Base-by-base conservation (phyloP, 2,329 filamentous ascomycete species). In the Aureobasidium mangrovei region DNA sequence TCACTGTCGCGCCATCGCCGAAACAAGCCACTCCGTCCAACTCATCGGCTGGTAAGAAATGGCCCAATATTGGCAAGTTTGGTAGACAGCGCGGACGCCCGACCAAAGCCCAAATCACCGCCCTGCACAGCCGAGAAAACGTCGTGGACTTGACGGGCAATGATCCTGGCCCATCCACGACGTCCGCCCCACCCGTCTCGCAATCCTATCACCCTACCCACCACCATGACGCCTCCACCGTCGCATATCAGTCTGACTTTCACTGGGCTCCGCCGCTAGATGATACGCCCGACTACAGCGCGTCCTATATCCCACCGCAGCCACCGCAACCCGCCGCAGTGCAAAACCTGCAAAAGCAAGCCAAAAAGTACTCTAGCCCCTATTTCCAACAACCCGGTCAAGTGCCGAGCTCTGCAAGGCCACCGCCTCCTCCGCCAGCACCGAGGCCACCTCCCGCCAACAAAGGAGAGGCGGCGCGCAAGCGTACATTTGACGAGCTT, bases 391-490 rank as follows among this genome's bases (percentile, higher is more conserved):
- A 12, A 36, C 26, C 12, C 9, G 32, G 26, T 10, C 54, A 56
- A 43, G 26, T 33, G 2, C 10, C 53, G 18, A 57, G 56, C 18
- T 42, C 33, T 28, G 56, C 59, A 36, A 56, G 51, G 41, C 49
- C 58, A 26, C 43, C 36, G n/a, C 53, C 48, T 8, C 40, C 42
- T 24, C 39, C 24, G 32, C 53, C 33, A 27, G 38, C 31, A 24
- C 60, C 62, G 42, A 60, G 62, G 18, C 61, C 57, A 1, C 59
- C 60, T 7, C 63, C 62, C 4, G 71, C 68, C 4, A 71, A 76
- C 58, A 81, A 81, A 60, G 76, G 76, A 61, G 75, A 78, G 60
- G 72, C 72, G 52, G 77, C 79, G n/a, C 69, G 76, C 28, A 82
- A 81, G 61, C 71, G 77, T 26, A 74, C 70, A 6, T 76, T 81